These are phyloP conservation scores for Hawksworthiomyces lignivorus DNA, from an alignment of 2,329 filamentous ascomycete species.

Conservation along the genomic window DNA sequence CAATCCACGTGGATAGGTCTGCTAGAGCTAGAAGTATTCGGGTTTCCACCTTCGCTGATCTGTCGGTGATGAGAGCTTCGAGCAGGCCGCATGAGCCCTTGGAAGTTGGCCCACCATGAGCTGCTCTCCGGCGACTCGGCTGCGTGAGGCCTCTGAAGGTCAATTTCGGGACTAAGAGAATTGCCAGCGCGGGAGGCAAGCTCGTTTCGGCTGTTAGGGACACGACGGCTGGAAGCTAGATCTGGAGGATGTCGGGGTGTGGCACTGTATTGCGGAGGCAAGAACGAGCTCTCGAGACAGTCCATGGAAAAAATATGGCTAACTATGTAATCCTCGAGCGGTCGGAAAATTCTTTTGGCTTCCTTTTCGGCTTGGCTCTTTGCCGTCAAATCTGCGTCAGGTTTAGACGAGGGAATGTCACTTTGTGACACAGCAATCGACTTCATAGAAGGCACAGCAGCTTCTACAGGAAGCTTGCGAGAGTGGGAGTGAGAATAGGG, in stretches of 20 bases:
- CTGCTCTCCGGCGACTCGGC: constrained; percentile 76
- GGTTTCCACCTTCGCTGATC: constrained; percentile 23
- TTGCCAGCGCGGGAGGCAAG: too few relatives aligned
- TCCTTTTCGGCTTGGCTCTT: constrained; percentile 19
- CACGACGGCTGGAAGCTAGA: neutral
- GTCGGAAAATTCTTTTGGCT: constrained; percentile 60
- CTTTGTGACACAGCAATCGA: too few relatives aligned
- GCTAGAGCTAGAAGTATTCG: constrained; percentile 19
- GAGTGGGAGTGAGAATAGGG: too few relatives aligned
- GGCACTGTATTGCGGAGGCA: neutral
- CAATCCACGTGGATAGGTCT: constrained; percentile 61
- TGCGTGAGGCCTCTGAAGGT: constrained; percentile 66
- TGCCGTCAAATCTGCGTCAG: too few relatives aligned
- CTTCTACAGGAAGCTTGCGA: too few relatives aligned
- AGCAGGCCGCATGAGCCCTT: constrained; percentile 26
- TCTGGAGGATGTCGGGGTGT: too few relatives aligned
- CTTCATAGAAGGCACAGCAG: too few relatives aligned
- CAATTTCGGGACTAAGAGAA: constrained; percentile 51
- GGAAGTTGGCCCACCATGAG: constrained; percentile 68
- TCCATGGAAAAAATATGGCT: constrained; percentile 60
- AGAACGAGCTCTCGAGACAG: constrained; percentile 70
- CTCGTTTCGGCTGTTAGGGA: neutral
- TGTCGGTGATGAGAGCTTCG: constrained; percentile 9
- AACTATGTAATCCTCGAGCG: constrained; percentile 70
- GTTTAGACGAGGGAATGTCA: too few relatives aligned